Base-by-base conservation (phyloP, 495 filamentous ascomycete genomes). In the Tuber calosporum region DNA sequence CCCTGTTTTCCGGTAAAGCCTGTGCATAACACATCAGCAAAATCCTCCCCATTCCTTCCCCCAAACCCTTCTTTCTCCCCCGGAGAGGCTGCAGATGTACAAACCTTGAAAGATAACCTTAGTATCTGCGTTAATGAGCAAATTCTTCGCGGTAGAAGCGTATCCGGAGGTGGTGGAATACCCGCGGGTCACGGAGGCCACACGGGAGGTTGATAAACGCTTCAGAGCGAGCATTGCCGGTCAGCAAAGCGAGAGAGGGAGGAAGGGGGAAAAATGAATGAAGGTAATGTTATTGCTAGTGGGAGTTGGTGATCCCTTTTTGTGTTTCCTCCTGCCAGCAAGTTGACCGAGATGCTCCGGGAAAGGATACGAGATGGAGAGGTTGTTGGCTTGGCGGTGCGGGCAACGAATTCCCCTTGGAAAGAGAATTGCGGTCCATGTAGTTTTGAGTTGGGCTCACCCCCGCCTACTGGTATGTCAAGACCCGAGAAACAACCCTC, bases 1-100 rank as follows among this genome's bases (percentile, higher is more conserved):
- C 95, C 94, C 86, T 99, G 95, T 86, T 91, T 96, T 81, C 95
- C 95, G 19, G 95, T 99, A 84, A 99, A 98, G 72, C 80, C 80
- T 82, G 26, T 69, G 72, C 67, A 69, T 26, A 70, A 19, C n/a
- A 36, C 11, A 38, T 73, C 42, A 74, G 68, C 53, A 67, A 19
- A 69, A 5, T 15, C 34, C 4, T 38, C 69, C n/a, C 69, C 67
- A 42, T 34, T 45, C 26, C 69, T 58, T 19, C 26, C 13, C 26
- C 53, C 13, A 62, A 34, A 30, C 4, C 53, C 26, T 62, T 1
- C 30, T 34, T 34, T 30, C 53, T 15, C 53, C 48, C 7, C 45
- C n/a, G 6, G 5, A 42, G 36, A 26, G 48, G 72, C 5, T 36
- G 13, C 5, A 68, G 40, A 34, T 39, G 66, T 39, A 80, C 78